These are phyloP conservation scores for Aspergillus nomiae DNA, from an alignment of 2,329 filamentous ascomycete genomes.

Conservation along the genomic window DNA sequence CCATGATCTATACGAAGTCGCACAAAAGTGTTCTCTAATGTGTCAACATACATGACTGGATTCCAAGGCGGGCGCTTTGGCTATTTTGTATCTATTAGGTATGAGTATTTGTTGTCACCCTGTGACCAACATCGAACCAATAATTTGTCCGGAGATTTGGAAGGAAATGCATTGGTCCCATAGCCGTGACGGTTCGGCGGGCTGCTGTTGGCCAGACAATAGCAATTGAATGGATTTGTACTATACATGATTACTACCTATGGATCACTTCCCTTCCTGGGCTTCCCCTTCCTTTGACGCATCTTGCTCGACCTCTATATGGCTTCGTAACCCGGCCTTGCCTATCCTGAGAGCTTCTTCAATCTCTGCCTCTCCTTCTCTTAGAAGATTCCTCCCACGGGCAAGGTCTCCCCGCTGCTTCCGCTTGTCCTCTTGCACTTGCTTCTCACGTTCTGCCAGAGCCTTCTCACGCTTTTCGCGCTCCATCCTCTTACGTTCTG, in stretches of 20 bases:
- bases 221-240: slow-evolving; percentile 12
- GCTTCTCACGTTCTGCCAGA: slow-evolving; percentile 45
- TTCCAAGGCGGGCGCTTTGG: background rate
- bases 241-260: slow-evolving; percentile 9
- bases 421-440: slow-evolving; percentile 46
- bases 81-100: slow-evolving; percentile 4
- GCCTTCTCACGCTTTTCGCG: slow-evolving; percentile 49
- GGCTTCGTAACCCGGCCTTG: slow-evolving; percentile 45
- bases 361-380: slow-evolving; percentile 47
- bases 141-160: slow-evolving; percentile 3
- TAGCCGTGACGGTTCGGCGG: background rate
- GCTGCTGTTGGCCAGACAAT: slow-evolving; percentile 1
- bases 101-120: background rate
- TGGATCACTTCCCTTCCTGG: slow-evolving; percentile 8
- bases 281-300: slow-evolving; percentile 8
- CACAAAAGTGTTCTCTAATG: slow-evolving; percentile 17
- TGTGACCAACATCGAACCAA: background rate
- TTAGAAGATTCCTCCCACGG: slow-evolving; percentile 44
- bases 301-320: slow-evolving; percentile 36
- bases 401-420: slow-evolving; percentile 42
- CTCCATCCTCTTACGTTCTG: slow-evolving; percentile 40
- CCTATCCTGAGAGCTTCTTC: slow-evolving; percentile 46
- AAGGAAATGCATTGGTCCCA: background rate
- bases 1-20: slow-evolving; percentile 27
- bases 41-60: slow-evolving; percentile 11